Percentiles rank a stretch among this genome's conserved stretches.
Conservation (phyloP, 148 eudicot genomes). For the Vaccinium vitisidaea region DNA sequence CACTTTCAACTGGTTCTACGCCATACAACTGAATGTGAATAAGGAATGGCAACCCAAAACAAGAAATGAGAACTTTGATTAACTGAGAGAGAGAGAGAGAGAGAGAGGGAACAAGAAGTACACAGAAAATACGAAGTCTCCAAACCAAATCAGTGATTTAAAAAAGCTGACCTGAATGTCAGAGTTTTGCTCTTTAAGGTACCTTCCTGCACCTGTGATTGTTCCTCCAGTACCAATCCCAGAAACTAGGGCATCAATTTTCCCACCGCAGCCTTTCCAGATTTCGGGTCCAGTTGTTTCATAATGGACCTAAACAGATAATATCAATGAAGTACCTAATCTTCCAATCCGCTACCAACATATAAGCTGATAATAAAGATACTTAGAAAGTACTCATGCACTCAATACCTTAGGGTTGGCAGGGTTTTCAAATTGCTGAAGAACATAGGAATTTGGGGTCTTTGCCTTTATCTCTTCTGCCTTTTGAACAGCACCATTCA, state of each 20-base stretch:
- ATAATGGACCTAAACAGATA: conserved; percentile 56
- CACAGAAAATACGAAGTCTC: background rate
- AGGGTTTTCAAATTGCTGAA: conserved; percentile 73
- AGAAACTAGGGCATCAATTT: conserved; percentile 71
- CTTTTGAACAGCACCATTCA: conserved; percentile 51
- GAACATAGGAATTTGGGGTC: conserved; percentile 57
- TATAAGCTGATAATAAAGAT: background rate
- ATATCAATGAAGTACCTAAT: background rate
- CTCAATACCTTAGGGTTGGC: conserved; percentile 73
- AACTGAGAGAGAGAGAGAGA: background rate
- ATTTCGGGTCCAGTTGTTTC: conserved; percentile 93
- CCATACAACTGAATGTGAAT: conserved; percentile 52
- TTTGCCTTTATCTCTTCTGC: conserved; percentile 58
- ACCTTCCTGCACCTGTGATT: conserved; percentile 77
- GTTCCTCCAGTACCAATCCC: conserved; percentile 92
- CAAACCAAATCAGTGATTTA: background rate
- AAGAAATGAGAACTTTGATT: background rate
- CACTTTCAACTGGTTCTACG: conserved; percentile 86
- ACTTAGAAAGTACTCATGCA: background rate
- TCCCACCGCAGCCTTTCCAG: conserved; percentile 70
- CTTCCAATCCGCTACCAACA: background rate
- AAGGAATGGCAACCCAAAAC: background rate
- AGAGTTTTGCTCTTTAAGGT: conserved; percentile 76
- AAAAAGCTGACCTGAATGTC: conserved; percentile 51
- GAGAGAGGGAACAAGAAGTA: background rate